phyloP scores from a whole-genome alignment of 805 yeast genomes.

The Komagataella kurtzmanii region DNA sequence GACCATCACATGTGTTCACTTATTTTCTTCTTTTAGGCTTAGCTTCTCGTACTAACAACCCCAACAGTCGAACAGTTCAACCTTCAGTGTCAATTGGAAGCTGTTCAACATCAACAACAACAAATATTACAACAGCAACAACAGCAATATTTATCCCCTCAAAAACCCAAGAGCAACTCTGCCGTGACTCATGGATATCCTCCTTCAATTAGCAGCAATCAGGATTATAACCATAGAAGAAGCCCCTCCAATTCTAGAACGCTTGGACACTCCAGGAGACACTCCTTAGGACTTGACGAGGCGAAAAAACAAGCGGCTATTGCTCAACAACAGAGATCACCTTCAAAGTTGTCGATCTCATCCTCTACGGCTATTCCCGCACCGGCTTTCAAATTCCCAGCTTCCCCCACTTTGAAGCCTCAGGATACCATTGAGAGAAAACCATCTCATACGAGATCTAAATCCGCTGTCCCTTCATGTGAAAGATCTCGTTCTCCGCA shows the following conservation, averaged over 20 bases:
- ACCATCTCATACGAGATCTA: constrained; percentile 21
- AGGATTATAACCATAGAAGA: constrained; percentile 1
- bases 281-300: constrained; percentile 81
- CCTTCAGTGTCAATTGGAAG: constrained; percentile 84
- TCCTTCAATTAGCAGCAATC: constrained; percentile 6
- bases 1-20: constrained; percentile 4
- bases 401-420: constrained; percentile 11
- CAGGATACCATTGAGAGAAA: constrained; percentile 3
- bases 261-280: constrained; percentile 78
- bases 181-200: constrained; percentile 8
- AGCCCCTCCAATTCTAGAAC: constrained; percentile 15
- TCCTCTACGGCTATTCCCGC: constrained; percentile 12
- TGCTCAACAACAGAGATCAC: constrained; percentile 60
- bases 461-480: constrained; percentile 7
- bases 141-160: constrained; percentile 12
- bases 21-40: constrained; percentile 1
- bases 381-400: constrained; percentile 44
- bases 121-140: constrained; percentile 68
- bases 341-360: constrained; percentile 13
- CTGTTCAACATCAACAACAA: constrained; percentile 86
- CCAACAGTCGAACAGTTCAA: constrained; percentile 62
- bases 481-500: constrained; percentile 27
- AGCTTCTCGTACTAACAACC: not conserved
- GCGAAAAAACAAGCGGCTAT: constrained; percentile 96
- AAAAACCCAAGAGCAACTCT: constrained; percentile 4